These are phyloP conservation scores for Wickerhamiella alocasiicola DNA, from an alignment of 805 yeast species.

Conservation along the genomic window DNA sequence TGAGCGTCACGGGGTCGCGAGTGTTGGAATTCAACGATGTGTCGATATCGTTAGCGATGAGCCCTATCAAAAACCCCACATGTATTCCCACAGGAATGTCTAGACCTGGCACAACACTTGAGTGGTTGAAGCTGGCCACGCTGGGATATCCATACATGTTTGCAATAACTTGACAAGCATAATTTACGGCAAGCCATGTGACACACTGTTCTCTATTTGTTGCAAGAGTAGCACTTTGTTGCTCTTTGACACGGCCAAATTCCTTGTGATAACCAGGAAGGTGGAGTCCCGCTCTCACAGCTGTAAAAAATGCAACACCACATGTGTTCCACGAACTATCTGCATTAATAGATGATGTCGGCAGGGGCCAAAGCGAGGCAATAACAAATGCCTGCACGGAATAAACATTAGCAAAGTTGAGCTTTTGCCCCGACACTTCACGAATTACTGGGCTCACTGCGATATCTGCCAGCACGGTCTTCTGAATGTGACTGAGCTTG, in stretches of 20 bases:
- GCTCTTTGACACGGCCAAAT: conserved; percentile 32
- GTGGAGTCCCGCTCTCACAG: conserved; percentile 82
- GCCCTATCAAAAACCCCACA: conserved; percentile 71
- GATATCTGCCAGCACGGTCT: conserved; percentile 70
- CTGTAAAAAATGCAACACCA: conserved; percentile 87
- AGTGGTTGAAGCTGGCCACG: conserved; percentile 70
- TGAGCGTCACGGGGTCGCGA: conserved; percentile 51
- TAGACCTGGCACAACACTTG: conserved; percentile 39
- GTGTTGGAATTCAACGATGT: conserved; percentile 62
- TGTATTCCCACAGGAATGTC: conserved; percentile 48
- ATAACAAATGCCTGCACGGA: conserved; percentile 87
- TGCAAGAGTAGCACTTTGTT: conserved; percentile 12
- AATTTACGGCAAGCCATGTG: conserved; percentile 91
- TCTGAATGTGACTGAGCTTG: conserved; percentile 54
- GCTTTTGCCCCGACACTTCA: conserved; percentile 43
- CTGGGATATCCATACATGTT: conserved; percentile 92
- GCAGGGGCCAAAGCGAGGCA: conserved; percentile 91
- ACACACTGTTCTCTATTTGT: conserved; percentile 49
- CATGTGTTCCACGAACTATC: conserved; percentile 94
- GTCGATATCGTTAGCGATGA: conserved; percentile 76
- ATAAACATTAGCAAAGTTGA: conserved; percentile 82
- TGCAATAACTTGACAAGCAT: conserved; percentile 80
- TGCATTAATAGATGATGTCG: conserved; percentile 86
- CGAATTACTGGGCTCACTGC: conserved; percentile 84
- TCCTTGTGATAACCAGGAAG: conserved; percentile 52